A percentile compares a stretch with the other conserved stretches of the same genome.
phyloP scores from a whole-genome alignment of 2,329 filamentous ascomycete species.

The Verticillium nonalfalfae region DNA sequence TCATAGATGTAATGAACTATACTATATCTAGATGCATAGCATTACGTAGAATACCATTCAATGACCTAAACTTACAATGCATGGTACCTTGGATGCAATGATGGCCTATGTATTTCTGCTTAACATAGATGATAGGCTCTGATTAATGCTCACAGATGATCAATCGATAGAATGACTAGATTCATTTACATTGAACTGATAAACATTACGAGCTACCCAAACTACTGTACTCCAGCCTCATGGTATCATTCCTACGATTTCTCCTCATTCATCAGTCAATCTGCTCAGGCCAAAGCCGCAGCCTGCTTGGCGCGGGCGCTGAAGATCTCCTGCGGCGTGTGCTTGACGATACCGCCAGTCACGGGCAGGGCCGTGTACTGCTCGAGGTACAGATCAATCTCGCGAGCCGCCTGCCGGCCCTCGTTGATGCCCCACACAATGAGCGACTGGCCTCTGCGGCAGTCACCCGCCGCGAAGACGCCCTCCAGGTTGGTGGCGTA shows the following conservation, averaged over 20 bases:
- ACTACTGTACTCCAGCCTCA: not conserved
- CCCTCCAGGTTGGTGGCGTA: constrained; percentile 85
- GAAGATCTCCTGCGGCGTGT: constrained; percentile 67
- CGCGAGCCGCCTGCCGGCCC: constrained; percentile 84
- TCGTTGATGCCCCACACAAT: constrained; percentile 99
- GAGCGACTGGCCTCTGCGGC: constrained; percentile 86
- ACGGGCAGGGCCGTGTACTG: constrained; percentile 75
- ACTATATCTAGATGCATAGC: too few relatives aligned
- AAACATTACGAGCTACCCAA: not conserved
- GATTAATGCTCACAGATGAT: too few relatives aligned
- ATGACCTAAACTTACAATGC: too few relatives aligned
- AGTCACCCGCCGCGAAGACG: constrained; percentile 92
- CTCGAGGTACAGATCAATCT: constrained; percentile 84
- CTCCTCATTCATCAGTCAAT: not conserved
- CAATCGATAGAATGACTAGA: not conserved
- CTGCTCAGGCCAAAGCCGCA: not conserved
- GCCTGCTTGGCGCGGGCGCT: constrained; percentile 11
- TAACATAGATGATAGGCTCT: too few relatives aligned
- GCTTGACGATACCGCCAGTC: constrained; percentile 88
- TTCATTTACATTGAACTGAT: not conserved
- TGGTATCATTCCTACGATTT: not conserved
- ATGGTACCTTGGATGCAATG: too few relatives aligned
- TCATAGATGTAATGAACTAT: too few relatives aligned
- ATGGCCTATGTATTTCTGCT: too few relatives aligned
- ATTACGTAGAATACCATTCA: too few relatives aligned